Evolutionary conservation across 768 basidiomycete species (phyloP).

Genomic region (Tulasnella sp.): DNA sequence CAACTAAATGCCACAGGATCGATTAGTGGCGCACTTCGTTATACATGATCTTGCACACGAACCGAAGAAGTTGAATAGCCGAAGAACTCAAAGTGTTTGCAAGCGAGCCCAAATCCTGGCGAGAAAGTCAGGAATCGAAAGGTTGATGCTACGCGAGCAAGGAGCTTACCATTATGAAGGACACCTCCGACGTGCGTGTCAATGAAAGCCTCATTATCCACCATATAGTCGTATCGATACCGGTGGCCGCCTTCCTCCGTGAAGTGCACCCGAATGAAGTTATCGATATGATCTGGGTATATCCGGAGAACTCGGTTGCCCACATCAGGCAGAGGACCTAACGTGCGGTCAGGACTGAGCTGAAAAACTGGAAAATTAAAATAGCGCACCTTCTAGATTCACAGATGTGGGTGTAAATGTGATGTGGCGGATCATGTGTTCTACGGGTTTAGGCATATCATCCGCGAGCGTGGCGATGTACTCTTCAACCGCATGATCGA

Average conservation of each 20-base stretch:
- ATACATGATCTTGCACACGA: too few relatives aligned
- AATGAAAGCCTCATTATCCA: constrained; percentile 3
- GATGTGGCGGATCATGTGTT: not conserved
- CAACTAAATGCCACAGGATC: too few relatives aligned
- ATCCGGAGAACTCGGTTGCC: constrained; percentile 4
- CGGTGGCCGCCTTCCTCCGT: constrained; percentile 1
- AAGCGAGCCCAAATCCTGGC: not conserved
- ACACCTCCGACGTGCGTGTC: not conserved
- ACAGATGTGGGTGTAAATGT: constrained; percentile 7
- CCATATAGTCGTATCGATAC: constrained; percentile 1
- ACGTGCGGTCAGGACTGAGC: too few relatives aligned
- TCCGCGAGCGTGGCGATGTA: too few relatives aligned
- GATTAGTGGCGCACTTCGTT: too few relatives aligned
- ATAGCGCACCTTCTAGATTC: not conserved
- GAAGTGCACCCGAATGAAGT: constrained; percentile 10
- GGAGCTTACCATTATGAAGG: not conserved
- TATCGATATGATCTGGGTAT: not conserved
- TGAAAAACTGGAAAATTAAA: too few relatives aligned
- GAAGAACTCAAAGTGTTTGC: constrained; percentile 10
- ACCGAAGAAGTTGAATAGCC: constrained; percentile 7
- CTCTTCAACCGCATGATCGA: too few relatives aligned
- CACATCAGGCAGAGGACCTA: constrained; percentile 10
- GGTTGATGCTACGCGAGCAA: not conserved
- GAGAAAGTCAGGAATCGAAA: not conserved
- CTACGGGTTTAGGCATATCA: too few relatives aligned